phyloP scores from a whole-genome alignment of 495 filamentous ascomycete genomes.

The Daldinia childiae region DNA sequence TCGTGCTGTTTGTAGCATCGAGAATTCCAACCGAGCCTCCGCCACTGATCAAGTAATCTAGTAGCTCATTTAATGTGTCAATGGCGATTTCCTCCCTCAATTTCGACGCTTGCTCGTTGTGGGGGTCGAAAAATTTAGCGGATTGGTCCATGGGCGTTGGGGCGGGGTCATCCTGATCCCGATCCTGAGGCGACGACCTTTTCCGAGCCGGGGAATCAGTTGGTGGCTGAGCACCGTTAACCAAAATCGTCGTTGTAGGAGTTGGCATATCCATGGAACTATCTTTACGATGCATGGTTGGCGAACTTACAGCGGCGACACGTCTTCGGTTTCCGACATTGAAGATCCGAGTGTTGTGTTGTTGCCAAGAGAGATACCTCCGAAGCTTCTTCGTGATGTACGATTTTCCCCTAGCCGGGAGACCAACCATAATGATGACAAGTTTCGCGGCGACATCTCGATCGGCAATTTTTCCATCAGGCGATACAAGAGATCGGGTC shows the following conservation, averaged over 20 bases:
- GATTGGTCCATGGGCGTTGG: constrained; percentile 80
- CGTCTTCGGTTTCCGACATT: constrained; percentile 94
- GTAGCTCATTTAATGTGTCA: constrained; percentile 88
- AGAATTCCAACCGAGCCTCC: constrained; percentile 96
- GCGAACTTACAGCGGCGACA: constrained; percentile 65
- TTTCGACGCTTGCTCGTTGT: constrained; percentile 81
- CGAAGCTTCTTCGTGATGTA: constrained; percentile 99
- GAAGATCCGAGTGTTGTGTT: constrained; percentile 94
- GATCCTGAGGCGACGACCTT: constrained; percentile 16
- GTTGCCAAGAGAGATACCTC: constrained; percentile 94
- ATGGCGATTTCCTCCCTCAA: constrained; percentile 91
- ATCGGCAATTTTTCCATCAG: constrained; percentile 90
- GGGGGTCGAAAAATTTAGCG: constrained; percentile 92
- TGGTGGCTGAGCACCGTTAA: constrained; percentile 52
- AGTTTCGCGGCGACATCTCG: constrained; percentile 94
- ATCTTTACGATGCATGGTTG: constrained; percentile 41
- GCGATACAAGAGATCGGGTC: constrained; percentile 92
- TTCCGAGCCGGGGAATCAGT: constrained; percentile 44
- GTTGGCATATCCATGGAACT: constrained; percentile 49
- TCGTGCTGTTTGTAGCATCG: constrained; percentile 96
- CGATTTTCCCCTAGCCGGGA: constrained; percentile 94
- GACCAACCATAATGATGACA: constrained; percentile 97
- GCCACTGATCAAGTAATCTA: constrained; percentile 83
- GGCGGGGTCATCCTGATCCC: constrained; percentile 3
- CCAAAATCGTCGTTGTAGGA: constrained; percentile 59